These are phyloP conservation scores for Trichaptum fuscoviolaceum DNA, from an alignment of 768 basidiomycete genomes.

Conservation along the genomic window DNA sequence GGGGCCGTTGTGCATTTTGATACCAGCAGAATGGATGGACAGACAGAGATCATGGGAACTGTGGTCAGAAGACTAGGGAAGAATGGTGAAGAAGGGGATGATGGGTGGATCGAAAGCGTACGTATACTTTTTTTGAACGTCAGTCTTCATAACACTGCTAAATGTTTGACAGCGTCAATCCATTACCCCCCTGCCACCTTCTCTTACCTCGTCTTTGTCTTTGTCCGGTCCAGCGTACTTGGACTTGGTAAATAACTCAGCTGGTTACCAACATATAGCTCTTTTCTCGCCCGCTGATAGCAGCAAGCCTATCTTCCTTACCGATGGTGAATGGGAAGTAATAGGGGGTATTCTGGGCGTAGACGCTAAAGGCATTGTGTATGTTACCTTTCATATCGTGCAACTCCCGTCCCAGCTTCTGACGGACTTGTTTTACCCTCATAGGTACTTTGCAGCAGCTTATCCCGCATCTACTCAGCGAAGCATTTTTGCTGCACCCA, in stretches of 20 bases:
- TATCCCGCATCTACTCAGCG: slow-evolving; percentile 77
- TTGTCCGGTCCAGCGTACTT: slow-evolving; percentile 64
- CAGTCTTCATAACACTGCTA: not conserved
- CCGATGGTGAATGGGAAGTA: slow-evolving; percentile 88
- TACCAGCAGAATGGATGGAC: slow-evolving; percentile 15
- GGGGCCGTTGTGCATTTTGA: slow-evolving; percentile 76
- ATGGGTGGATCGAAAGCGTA: slow-evolving; percentile 92
- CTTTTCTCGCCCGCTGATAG: slow-evolving; percentile 77
- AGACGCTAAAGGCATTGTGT: slow-evolving; percentile 69
- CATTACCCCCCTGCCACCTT: slow-evolving; percentile 50
- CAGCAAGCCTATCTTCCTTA: slow-evolving; percentile 73
- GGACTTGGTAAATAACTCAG: slow-evolving; percentile 76
- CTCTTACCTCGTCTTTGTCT: slow-evolving; percentile 28
- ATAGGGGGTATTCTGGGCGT: slow-evolving; percentile 67
- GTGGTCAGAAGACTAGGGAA: slow-evolving; percentile 77
- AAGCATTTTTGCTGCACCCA: slow-evolving; percentile 72
- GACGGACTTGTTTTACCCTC: not conserved
- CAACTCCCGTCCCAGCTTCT: not conserved
- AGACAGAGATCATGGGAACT: slow-evolving; percentile 29
- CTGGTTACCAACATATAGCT: slow-evolving; percentile 91
- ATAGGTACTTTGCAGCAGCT: slow-evolving; percentile 85
- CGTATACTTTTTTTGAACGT: slow-evolving; percentile 22
- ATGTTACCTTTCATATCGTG: slow-evolving; percentile 24
- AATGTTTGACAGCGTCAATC: slow-evolving; percentile 45
- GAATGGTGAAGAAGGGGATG: slow-evolving; percentile 81